Conservation (phyloP, 1,284 basidiomycete genomes). For the Cutaneotrichosporon cavernicola region DNA sequence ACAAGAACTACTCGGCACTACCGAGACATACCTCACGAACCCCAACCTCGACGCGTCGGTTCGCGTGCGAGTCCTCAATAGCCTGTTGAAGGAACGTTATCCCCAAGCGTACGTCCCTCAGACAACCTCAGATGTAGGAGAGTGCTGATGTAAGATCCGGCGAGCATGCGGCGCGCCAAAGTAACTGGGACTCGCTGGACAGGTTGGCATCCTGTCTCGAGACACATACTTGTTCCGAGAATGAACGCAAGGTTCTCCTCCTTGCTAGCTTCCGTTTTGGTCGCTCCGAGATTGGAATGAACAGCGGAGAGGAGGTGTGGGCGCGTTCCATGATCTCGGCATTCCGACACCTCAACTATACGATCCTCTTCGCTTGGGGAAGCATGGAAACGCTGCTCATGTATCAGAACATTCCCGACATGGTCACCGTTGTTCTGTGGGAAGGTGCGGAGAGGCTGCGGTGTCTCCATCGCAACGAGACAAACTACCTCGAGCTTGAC, state of each 20-base stretch:
- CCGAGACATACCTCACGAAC: not conserved
- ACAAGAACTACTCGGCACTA: not conserved
- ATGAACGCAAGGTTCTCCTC: slow-evolving; percentile 34
- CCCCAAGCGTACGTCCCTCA: slow-evolving; percentile 12
- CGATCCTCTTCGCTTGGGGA: slow-evolving; percentile 35
- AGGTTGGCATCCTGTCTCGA: slow-evolving; percentile 27
- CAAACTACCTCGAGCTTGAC: slow-evolving; percentile 22
- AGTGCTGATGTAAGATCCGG: not conserved
- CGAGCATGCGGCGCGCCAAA: not conserved
- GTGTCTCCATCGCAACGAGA: slow-evolving; percentile 30
- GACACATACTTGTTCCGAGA: slow-evolving; percentile 19
- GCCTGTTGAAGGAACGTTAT: slow-evolving; percentile 18
- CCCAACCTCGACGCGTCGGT: not conserved
- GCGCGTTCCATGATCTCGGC: slow-evolving; percentile 33
- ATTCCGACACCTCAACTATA: slow-evolving; percentile 37
- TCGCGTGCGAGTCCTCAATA: slow-evolving; percentile 17
- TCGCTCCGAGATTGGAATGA: slow-evolving; percentile 9
- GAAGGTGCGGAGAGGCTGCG: slow-evolving; percentile 23
- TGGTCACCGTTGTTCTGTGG: slow-evolving; percentile 37
- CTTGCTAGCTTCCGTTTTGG: slow-evolving; percentile 37
- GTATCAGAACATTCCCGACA: slow-evolving; percentile 39
- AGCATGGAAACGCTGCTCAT: slow-evolving; percentile 38
- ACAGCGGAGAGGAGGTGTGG: slow-evolving; percentile 30
- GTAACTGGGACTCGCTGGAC: slow-evolving; percentile 14
- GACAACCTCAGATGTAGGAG: too few species aligned